Conservation (phyloP, 202 grass and related monocot species). For the Thinopyrum obtusiflorum region DNA sequence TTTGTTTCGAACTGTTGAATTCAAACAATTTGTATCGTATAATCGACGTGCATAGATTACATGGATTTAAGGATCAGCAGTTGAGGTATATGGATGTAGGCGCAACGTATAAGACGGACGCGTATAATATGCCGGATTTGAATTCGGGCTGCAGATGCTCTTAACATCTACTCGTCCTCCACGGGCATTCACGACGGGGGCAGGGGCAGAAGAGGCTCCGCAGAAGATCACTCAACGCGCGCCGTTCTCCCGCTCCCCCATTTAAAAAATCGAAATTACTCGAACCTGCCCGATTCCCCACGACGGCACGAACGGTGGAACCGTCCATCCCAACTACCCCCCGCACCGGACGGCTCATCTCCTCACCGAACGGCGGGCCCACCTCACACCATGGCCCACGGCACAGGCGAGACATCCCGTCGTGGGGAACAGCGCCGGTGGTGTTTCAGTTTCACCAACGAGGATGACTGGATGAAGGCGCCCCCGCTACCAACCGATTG, state of each 20-base stretch:
- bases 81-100: no score
- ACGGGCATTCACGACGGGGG: no score
- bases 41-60: no score
- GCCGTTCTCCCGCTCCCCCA: slow-evolving; percentile 15
- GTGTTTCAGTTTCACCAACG: not conserved
- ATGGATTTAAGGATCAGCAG: no score
- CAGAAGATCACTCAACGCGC: not conserved
- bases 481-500: slow-evolving; percentile 18
- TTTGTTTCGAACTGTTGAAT: no score
- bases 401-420: not conserved
- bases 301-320: not conserved
- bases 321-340: not conserved
- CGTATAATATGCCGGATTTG: no score
- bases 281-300: not conserved
- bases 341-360: not conserved
- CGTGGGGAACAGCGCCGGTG: not conserved
- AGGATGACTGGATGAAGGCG: slow-evolving; percentile 12
- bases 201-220: not conserved
- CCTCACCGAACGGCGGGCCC: slow-evolving; percentile 23
- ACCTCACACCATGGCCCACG: accelerated
- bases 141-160: no score
- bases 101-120: no score
- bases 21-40: no score
- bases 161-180: no score
- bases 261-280: slow-evolving; percentile 37